A percentile compares a stretch with the other conserved stretches of the same genome.
Conservation (phyloP, 306 rosid species). For the Citrullus mucosospermus region DNA sequence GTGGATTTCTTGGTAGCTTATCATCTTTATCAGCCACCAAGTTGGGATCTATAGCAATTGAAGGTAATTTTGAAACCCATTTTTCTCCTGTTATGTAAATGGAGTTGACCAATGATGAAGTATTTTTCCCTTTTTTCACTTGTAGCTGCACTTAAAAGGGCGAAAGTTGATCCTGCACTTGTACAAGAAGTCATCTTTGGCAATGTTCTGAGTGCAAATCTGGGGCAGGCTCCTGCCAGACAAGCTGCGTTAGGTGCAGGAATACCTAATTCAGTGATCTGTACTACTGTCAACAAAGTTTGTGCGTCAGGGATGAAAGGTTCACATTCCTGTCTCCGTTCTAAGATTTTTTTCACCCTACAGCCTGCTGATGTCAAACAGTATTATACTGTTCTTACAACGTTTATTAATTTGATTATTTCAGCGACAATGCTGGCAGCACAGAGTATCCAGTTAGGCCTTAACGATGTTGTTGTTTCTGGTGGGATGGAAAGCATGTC, state of each 20-base stretch:
- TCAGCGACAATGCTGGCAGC: conserved; percentile 96
- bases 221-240: conserved; percentile 99
- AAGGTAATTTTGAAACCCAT: conserved; percentile 32
- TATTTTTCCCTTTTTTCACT: neutral
- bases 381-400: neutral
- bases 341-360: neutral
- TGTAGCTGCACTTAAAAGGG: conserved; percentile 88
- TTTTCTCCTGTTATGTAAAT: neutral
- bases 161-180: conserved; percentile 75
- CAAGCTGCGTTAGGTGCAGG: conserved; percentile 99
- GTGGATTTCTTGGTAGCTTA: conserved; percentile 78
- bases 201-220: conserved; percentile 92
- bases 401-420: conserved; percentile 12
- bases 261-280: conserved; percentile 64
- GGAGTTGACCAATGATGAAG: neutral
- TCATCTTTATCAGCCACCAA: conserved; percentile 85
- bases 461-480: conserved; percentile 86
- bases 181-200: conserved; percentile 91
- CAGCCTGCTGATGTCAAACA: neutral
- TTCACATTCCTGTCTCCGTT: conserved; percentile 4
- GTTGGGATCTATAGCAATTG: conserved; percentile 82
- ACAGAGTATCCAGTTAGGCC: conserved; percentile 92
- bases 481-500: conserved; percentile 99
- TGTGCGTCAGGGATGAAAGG: conserved; percentile 99
- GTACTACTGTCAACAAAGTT: conserved; percentile 90